Conservation (phyloP, 306 rosid species). For the Abrus pulchellus region DNA sequence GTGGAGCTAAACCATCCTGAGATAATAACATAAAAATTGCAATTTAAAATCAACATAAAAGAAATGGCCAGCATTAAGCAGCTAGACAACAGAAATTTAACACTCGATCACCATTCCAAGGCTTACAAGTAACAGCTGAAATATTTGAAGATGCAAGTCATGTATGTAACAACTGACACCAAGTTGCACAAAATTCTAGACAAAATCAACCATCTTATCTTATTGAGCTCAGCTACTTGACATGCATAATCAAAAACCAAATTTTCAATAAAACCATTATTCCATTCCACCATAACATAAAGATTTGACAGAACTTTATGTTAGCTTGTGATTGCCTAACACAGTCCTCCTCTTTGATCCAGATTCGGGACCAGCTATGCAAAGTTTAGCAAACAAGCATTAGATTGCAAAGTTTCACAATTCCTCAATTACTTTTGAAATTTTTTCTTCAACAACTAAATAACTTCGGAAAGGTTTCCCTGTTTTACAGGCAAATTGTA, state of each 20-base stretch:
- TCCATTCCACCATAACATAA: neutral
- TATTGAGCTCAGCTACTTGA: neutral
- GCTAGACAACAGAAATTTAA: slow-evolving; percentile 16
- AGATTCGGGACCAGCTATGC: neutral
- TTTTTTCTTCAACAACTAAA: neutral
- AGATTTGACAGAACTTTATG: neutral
- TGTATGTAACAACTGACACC: neutral
- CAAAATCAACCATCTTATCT: slow-evolving; percentile 1
- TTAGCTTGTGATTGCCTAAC: neutral
- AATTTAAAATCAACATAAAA: slow-evolving; percentile 3
- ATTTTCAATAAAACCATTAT: slow-evolving; percentile 2
- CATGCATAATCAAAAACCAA: neutral
- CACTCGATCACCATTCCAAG: neutral
- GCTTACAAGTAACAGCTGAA: neutral
- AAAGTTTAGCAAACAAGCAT: slow-evolving; percentile 21
- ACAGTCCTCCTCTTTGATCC: neutral
- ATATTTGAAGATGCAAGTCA: neutral
- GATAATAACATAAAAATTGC: slow-evolving; percentile 32
- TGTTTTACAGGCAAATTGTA: slow-evolving; percentile 3
- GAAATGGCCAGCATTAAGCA: slow-evolving; percentile 24
- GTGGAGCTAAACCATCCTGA: slow-evolving; percentile 89
- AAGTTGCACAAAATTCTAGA: neutral
- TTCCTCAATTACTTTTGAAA: neutral
- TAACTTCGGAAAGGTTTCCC: slow-evolving; percentile 2
- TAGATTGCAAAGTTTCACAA: neutral